Base-by-base conservation (phyloP, 2,329 filamentous ascomycete genomes). In the Stromatinia cepivora region DNA sequence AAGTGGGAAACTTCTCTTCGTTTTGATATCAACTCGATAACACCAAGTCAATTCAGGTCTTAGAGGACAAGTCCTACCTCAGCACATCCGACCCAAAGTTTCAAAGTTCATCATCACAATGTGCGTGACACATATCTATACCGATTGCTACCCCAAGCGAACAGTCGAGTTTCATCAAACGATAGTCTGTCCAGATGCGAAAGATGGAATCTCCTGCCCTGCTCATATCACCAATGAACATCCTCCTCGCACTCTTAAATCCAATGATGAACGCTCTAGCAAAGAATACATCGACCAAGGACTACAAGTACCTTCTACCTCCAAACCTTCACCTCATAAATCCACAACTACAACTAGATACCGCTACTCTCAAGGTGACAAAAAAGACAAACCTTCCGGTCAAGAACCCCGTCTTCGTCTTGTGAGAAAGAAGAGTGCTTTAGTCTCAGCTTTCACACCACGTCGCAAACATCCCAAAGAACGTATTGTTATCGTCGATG, bases 71-170 rank as follows among this genome's bases (percentile, higher is more conserved):
- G 25, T 48, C 31, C 48, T 68, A 52, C 39, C 52, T 34, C 48
- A 64, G 39, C 36, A 56, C 36, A 68, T 54, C 58, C 66, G 17
- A 46, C 6, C 34, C 57, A 10, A 63, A 68, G 36, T 36, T 25
- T 42, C 48, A 64, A 46, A 54, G 36, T 42, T 34, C 28, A 15
- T 28, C 73, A 74, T 75, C 80, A 81, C 79, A 62, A 86, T 86
- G 84, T 86, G 84, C 78, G 81, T 81, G 71, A 82, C 81, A 70
- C 80, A 84, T 74, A 72, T 83, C 64, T 84, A 81, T 79, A 79
- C 81, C 46, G 82, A 83, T 75, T 75, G 82, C 74, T 81, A 82
- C 79, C 80, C 83, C 4, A 82, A 82, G 69, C 80, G 78, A 62
- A 75, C 77, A 63, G 73, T 75, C 48, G 78, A 79, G 62, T 80